phyloP scores from a whole-genome alignment of 2,329 filamentous ascomycete genomes.

The Alternaria consortialis region DNA sequence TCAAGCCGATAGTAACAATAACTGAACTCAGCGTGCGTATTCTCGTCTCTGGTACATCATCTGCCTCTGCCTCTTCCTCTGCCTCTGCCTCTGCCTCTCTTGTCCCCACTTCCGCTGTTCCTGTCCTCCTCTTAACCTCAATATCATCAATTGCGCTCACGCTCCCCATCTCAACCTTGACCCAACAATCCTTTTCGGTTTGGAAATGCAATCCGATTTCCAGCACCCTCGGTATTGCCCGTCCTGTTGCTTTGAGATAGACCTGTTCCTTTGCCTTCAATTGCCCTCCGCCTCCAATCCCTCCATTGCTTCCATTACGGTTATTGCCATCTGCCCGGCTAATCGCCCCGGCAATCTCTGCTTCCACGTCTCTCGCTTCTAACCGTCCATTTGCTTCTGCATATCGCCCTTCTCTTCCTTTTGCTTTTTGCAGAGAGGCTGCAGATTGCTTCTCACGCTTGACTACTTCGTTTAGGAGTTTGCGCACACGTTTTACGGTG shows the following conservation, averaged over 20 bases:
- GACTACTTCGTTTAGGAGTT: constrained; percentile 66
- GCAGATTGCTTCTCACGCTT: constrained; percentile 58
- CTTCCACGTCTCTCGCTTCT: constrained; percentile 43
- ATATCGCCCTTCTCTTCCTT: background rate
- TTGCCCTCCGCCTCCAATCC: constrained; percentile 1
- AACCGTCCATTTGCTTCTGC: constrained; percentile 35
- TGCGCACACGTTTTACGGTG: constrained; percentile 70
- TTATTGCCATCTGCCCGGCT: constrained; percentile 6
- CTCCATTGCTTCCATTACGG: background rate
- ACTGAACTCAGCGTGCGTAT: constrained; percentile 48
- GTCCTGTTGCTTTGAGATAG: constrained; percentile 70
- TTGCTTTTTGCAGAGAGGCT: constrained; percentile 3
- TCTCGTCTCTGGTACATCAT: constrained; percentile 53
- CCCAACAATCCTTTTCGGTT: constrained; percentile 66
- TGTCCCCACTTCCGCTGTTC: constrained; percentile 8
- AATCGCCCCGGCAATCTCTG: constrained; percentile 35
- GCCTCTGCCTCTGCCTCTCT: constrained; percentile 26
- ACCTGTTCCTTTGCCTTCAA: constrained; percentile 57
- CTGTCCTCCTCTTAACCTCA: constrained; percentile 41
- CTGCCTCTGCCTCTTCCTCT: constrained; percentile 29
- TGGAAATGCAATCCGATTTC: constrained; percentile 72
- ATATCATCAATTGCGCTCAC: constrained; percentile 75
- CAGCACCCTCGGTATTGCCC: constrained; percentile 71
- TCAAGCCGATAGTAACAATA: constrained; percentile 44
- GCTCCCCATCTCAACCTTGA: constrained; percentile 69